A percentile compares a stretch with the other conserved stretches of the same genome.
phyloP scores from a whole-genome alignment of 1,284 basidiomycete genomes.

The Erythrobasidium hasegawianum region DNA sequence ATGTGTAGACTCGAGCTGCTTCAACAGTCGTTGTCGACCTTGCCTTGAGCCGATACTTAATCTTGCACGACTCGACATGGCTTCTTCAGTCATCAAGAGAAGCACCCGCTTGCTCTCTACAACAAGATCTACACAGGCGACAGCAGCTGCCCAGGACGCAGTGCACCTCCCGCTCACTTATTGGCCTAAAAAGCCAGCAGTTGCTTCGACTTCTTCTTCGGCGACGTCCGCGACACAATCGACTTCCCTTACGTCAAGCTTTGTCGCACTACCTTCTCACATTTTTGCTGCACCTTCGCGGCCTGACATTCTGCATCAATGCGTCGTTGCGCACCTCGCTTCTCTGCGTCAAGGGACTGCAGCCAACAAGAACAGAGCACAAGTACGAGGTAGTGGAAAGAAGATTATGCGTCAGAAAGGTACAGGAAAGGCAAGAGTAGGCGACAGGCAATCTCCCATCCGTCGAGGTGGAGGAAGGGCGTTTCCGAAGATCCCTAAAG shows the following conservation, averaged over 20 bases:
- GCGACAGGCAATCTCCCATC: conserved; percentile 82
- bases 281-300: conserved; percentile 85
- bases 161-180: conserved; percentile 29
- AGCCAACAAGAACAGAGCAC: conserved; percentile 82
- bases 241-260: conserved; percentile 37
- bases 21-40: too few relatives aligned
- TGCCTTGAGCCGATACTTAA: too few relatives aligned
- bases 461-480: conserved; percentile 75
- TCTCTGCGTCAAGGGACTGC: conserved; percentile 84
- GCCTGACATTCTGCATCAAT: conserved; percentile 87
- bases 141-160: conserved; percentile 8
- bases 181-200: conserved; percentile 13
- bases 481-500: conserved; percentile 41
- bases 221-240: background rate
- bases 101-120: too few relatives aligned
- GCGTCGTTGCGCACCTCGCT: conserved; percentile 84
- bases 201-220: background rate
- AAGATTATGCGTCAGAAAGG: conserved; percentile 94
- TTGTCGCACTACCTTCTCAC: conserved; percentile 71
- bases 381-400: conserved; percentile 79
- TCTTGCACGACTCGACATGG: too few relatives aligned
- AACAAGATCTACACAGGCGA: background rate
- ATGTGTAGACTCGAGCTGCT: too few relatives aligned
- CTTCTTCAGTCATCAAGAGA: too few relatives aligned
- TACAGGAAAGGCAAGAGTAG: conserved; percentile 80